A percentile compares a stretch with the other conserved stretches of the same genome.
These are phyloP conservation scores for Suillus ampliporus DNA, from an alignment of 768 basidiomycete genomes.

Conservation along the genomic window DNA sequence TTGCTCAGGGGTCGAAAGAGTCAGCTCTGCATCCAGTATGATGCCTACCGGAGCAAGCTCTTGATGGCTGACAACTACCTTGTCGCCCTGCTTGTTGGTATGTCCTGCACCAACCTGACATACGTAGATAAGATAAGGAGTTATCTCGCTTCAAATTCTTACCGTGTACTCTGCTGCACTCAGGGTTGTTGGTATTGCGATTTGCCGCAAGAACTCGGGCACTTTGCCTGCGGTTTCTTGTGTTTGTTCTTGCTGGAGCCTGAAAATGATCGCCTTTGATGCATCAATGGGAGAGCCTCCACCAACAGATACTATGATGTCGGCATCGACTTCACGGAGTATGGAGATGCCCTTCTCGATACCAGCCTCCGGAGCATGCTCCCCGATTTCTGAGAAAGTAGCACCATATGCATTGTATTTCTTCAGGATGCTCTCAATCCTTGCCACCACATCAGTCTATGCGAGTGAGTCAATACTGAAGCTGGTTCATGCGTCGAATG, in stretches of 20 bases:
- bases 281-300: conserved; percentile 86
- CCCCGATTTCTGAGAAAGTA: conserved; percentile 75
- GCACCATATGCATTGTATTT: conserved; percentile 63
- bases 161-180: conserved; percentile 81
- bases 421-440: conserved; percentile 51
- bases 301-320: conserved; percentile 75
- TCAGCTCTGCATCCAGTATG: conserved; percentile 79
- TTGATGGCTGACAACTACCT: conserved; percentile 57
- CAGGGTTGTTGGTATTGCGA: conserved; percentile 83
- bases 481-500: conserved; percentile 1
- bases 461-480: conserved; percentile 16
- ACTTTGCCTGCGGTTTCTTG: conserved; percentile 53
- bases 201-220: conserved; percentile 55
- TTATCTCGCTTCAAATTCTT: conserved; percentile 20
- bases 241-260: conserved; percentile 44
- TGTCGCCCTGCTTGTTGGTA: conserved; percentile 71
- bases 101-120: conserved; percentile 69
- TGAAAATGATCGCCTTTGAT: conserved; percentile 72
- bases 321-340: conserved; percentile 62
- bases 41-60: conserved; percentile 72
- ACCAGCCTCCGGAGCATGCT: conserved; percentile 73
- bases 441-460: conserved; percentile 33
- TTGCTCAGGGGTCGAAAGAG: conserved; percentile 72
- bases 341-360: conserved; percentile 60
- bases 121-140: neutral